A percentile compares a stretch with the other conserved stretches of the same genome.
Evolutionary conservation across 2,329 filamentous ascomycete genomes (phyloP).

Genomic region (Penicillium glabrum): DNA sequence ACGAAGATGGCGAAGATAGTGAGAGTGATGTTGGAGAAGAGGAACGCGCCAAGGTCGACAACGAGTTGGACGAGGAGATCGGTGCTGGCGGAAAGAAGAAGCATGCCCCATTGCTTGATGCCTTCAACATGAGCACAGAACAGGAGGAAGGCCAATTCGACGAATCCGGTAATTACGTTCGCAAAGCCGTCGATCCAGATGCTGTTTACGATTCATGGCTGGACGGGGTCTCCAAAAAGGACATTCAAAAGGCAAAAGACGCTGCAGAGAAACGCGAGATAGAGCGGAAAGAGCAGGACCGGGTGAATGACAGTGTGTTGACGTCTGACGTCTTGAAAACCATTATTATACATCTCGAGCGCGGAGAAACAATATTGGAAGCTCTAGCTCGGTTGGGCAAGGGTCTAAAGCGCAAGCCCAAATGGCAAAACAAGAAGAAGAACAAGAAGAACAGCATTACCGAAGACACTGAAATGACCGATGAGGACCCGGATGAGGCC

Average conservation of each 20-base stretch:
- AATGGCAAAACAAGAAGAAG: slow-evolving; percentile 61
- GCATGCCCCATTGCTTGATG: slow-evolving; percentile 90
- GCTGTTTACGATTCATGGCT: slow-evolving; percentile 91
- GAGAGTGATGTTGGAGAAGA: slow-evolving; percentile 66
- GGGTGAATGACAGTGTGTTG: slow-evolving; percentile 71
- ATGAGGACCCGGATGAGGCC: slow-evolving; percentile 67
- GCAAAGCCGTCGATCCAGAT: slow-evolving; percentile 85
- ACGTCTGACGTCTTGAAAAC: slow-evolving; percentile 71
- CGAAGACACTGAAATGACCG: slow-evolving; percentile 70
- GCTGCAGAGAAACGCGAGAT: slow-evolving; percentile 83
- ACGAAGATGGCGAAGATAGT: slow-evolving; percentile 58
- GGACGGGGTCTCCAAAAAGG: slow-evolving; percentile 87
- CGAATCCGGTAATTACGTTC: slow-evolving; percentile 84
- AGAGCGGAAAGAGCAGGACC: slow-evolving; percentile 69
- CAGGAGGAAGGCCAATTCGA: slow-evolving; percentile 93
- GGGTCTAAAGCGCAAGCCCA: slow-evolving; percentile 57
- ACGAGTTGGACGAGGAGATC: slow-evolving; percentile 81
- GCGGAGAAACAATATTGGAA: slow-evolving; percentile 83
- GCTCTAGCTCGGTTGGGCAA: slow-evolving; percentile 79
- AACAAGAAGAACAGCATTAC: slow-evolving; percentile 46
- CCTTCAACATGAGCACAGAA: slow-evolving; percentile 90
- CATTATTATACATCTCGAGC: slow-evolving; percentile 72
- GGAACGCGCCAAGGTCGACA: slow-evolving; percentile 67
- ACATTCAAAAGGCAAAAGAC: slow-evolving; percentile 83
- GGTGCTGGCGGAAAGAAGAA: slow-evolving; percentile 88